Evolutionary conservation across 352 stramenopile genomes (phyloP), one percentile per base, ranked within the genome.

Genomic region (Blastocystis sp.): DNA sequence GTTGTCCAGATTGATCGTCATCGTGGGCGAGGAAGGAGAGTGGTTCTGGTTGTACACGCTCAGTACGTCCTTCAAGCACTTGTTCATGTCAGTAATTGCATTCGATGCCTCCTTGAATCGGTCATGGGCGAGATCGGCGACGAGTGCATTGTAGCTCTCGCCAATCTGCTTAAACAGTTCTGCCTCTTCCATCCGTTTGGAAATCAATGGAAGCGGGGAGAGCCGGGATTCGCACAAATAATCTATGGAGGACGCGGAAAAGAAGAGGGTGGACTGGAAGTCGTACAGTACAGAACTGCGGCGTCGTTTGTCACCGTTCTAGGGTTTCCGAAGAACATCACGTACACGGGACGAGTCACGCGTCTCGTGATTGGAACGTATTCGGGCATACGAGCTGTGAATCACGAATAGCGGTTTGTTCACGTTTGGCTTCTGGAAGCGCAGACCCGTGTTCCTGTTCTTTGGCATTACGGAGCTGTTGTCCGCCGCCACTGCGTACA

Each of bases 311-410:
- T 80, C 35, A 33, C 21, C 21, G 21, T 39, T 39, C 4, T 80
- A 80, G 69, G 21, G 41, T 80, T 80, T 62, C 69, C 69, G 26
- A 61, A 62, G 37, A 80, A 80, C 50, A 61, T 80, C 33, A 80
- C 69, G 12, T 37, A 31, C 21, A 13, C 39, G 19, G 69, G 69
- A 37, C 69, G 69, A 4, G 31, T 29, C n/a, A 39, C 55, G 31
- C 69, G 69, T 50, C 55, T 80, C 29, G 35, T 63, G 19, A 51
- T 80, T 21, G 69, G 69, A 80, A 80, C 69, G 69, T 80, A 80
- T 31, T 45, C 19, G 21, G 10, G 19, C 13, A n/a, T 35, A 60
- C 9, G 1, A 19, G 4, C 26, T 16, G 13, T 3, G 31, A 39
- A 55, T 78, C 41, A 16, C 37, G 24, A 4, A 1, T 80, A 80